Conservation (phyloP, 257 asterid genomes). For the Handroanthus guayacan region DNA sequence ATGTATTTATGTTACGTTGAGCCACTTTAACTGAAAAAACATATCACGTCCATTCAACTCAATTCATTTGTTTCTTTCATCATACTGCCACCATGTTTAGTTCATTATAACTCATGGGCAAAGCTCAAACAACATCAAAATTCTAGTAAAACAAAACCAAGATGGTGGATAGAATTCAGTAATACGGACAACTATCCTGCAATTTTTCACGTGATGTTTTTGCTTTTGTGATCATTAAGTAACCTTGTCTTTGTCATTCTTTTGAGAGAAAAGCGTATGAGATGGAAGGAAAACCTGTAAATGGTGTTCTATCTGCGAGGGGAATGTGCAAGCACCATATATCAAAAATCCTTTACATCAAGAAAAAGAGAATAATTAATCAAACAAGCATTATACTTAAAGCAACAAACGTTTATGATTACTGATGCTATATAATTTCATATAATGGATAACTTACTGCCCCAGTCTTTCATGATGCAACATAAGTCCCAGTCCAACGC, state of each 20-base stretch:
- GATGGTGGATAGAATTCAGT: neutral
- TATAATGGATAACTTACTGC: conserved; percentile 48
- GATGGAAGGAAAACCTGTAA: conserved; percentile 55
- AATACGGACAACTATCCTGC: neutral
- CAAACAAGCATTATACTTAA: neutral
- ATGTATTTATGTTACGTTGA: neutral
- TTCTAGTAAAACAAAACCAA: neutral
- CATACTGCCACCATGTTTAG: neutral
- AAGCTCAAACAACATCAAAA: neutral
- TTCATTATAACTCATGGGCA: neutral
- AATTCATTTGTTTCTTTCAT: too few relatives aligned
- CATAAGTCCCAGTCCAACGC: conserved; percentile 75
- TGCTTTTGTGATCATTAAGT: neutral
- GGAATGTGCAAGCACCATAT: conserved; percentile 95
- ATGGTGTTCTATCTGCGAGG: conserved; percentile 67
- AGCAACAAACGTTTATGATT: too few relatives aligned
- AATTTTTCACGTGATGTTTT: neutral
- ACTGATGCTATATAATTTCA: neutral
- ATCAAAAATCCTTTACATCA: conserved; percentile 64
- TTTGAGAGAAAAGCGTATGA: neutral
- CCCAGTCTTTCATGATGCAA: conserved; percentile 65
- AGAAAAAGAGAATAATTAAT: conserved; percentile 4
- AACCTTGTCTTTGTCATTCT: neutral
- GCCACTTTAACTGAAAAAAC: too few relatives aligned
- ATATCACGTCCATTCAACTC: too few relatives aligned